phyloP scores from a whole-genome alignment of 176 grass and related monocot species.

The Pontederia paniculata region DNA sequence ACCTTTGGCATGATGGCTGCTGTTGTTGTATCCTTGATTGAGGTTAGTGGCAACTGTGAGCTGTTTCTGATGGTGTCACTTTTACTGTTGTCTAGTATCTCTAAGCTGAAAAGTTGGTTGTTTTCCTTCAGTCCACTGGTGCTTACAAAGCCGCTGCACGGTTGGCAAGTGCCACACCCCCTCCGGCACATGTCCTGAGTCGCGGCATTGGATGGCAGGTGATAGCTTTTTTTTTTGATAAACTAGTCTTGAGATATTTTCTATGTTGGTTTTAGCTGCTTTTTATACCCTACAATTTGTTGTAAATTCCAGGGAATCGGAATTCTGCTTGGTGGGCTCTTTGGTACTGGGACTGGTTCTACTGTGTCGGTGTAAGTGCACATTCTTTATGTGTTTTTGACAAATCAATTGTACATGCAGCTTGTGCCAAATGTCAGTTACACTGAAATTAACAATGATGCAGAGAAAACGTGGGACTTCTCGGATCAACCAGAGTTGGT shows the following conservation, averaged over 20 bases:
- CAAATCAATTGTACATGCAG: no score
- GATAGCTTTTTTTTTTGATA: background rate
- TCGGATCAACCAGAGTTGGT: slow-evolving; percentile 78
- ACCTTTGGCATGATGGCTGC: slow-evolving; percentile 94
- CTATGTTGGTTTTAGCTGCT: background rate
- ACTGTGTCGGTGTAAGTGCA: slow-evolving; percentile 79
- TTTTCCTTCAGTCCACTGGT: slow-evolving; percentile 58
- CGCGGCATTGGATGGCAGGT: slow-evolving; percentile 97
- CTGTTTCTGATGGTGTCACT: background rate
- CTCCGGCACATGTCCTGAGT: slow-evolving; percentile 80
- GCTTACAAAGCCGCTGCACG: slow-evolving; percentile 83
- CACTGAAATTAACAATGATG: background rate
- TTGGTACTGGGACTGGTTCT: slow-evolving; percentile 71
- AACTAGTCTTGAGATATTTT: background rate
- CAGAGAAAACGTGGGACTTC: slow-evolving; percentile 91
- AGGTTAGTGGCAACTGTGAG: slow-evolving; percentile 23
- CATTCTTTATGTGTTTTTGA: background rate
- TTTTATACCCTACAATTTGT: background rate
- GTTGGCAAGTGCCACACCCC: slow-evolving; percentile 79
- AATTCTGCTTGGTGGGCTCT: slow-evolving; percentile 68
- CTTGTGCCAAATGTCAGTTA: background rate
- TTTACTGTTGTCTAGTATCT: background rate
- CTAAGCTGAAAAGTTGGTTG: slow-evolving; percentile 15
- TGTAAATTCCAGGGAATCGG: slow-evolving; percentile 58
- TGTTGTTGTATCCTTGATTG: slow-evolving; percentile 82